A percentile compares a stretch with the other conserved stretches of the same genome.
Evolutionary conservation across 371 early-diverging fungal genomes (phyloP).

Genomic region (Mortierella sp.): DNA sequence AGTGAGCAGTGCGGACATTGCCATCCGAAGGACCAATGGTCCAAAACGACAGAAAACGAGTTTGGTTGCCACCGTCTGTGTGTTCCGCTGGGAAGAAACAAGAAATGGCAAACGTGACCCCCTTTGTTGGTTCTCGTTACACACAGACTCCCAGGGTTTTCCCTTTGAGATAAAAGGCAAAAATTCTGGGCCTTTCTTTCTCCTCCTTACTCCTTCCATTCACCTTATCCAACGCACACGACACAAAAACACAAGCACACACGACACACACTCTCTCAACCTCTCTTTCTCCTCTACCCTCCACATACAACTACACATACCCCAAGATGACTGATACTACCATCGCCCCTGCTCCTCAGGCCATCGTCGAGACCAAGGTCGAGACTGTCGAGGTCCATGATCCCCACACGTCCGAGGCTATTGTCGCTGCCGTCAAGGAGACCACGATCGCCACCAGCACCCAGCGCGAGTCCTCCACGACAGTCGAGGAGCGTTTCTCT

Average conservation of each 20-base stretch:
- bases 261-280: neutral
- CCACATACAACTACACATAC: neutral
- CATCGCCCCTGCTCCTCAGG: constrained; percentile 21
- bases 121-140: neutral
- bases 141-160: neutral
- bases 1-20: neutral
- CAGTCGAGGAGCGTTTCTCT: constrained; percentile 17
- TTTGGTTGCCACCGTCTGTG: neutral
- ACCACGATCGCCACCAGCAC: constrained; percentile 11
- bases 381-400: constrained; percentile 26
- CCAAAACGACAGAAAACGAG: constrained; percentile 8
- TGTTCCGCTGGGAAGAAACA: neutral
- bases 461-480: constrained; percentile 5
- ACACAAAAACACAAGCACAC: neutral
- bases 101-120: neutral
- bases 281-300: neutral
- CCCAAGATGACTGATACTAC: constrained; percentile 17
- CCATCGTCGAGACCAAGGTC: constrained; percentile 16
- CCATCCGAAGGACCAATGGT: neutral
- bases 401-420: neutral
- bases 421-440: constrained; percentile 4
- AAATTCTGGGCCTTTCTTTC: neutral
- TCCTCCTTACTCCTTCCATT: neutral
- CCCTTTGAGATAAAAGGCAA: neutral
- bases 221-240: neutral